Conservation (phyloP, 352 stramenopile genomes). For the Phytophthora tentaculata region DNA sequence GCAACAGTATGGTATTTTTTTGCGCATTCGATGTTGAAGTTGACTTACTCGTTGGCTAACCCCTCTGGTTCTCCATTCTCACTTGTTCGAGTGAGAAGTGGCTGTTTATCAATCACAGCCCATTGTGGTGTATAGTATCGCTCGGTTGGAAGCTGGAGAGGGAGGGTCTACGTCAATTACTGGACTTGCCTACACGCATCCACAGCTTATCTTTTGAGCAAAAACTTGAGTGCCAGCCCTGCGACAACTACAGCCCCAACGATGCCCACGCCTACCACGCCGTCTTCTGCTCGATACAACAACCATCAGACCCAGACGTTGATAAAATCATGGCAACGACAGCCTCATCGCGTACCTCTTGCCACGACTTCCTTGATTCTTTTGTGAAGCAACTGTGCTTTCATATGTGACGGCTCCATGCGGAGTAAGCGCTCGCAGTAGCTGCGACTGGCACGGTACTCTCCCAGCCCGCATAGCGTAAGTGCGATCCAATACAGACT, state of each 20-base stretch:
- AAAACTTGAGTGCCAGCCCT: constrained; percentile 72
- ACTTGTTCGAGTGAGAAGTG: not conserved
- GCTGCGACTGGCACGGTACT: constrained; percentile 70
- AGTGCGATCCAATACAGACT: constrained; percentile 85
- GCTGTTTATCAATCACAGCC: constrained; percentile 2
- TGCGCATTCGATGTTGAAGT: constrained; percentile 24
- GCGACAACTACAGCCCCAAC: constrained; percentile 76
- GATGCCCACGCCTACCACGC: constrained; percentile 71
- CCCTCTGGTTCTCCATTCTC: constrained; percentile 6
- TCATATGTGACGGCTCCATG: constrained; percentile 74
- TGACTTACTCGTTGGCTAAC: constrained; percentile 21
- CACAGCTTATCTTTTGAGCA: constrained; percentile 68
- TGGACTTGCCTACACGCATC: constrained; percentile 16
- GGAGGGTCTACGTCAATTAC: constrained; percentile 13
- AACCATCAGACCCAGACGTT: constrained; percentile 4
- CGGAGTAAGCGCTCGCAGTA: constrained; percentile 81
- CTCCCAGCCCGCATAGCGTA: constrained; percentile 69
- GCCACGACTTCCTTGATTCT: constrained; percentile 75
- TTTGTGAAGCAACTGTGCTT: constrained; percentile 74
- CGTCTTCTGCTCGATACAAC: constrained; percentile 44
- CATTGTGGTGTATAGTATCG: constrained; percentile 7
- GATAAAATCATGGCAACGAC: not conserved
- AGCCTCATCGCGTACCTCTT: constrained; percentile 43
- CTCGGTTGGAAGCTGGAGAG: constrained; percentile 14
- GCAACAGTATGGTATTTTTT: constrained; percentile 1